phyloP scores from a whole-genome alignment of 108 stramenopile genomes.

The Discostella pseudostelligera region DNA sequence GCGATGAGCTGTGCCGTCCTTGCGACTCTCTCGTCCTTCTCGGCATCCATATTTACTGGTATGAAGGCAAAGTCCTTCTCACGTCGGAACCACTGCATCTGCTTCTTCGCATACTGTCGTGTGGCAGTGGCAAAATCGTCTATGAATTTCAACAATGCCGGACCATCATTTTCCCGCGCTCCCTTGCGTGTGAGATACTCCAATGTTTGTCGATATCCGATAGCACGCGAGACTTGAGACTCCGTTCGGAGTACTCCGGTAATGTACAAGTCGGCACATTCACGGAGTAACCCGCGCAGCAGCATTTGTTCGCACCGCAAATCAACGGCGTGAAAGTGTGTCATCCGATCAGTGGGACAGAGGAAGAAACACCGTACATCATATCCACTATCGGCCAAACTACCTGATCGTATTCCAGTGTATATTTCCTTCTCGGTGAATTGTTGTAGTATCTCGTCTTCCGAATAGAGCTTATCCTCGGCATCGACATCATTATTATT shows the following conservation, averaged over 20 bases:
- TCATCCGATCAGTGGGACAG: conserved; percentile 87
- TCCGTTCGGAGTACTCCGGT: conserved; percentile 71
- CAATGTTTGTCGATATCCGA: conserved; percentile 95
- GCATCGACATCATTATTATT: conserved; percentile 1
- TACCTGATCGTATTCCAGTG: conserved; percentile 69
- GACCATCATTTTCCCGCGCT: conserved; percentile 44
- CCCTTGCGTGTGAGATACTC: conserved; percentile 72
- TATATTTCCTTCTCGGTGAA: conserved; percentile 58
- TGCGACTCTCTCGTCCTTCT: conserved; percentile 50
- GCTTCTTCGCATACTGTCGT: conserved; percentile 90
- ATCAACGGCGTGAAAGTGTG: conserved; percentile 83
- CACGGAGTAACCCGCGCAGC: conserved; percentile 72
- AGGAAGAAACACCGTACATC: conserved; percentile 97
- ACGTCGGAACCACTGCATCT: conserved; percentile 95
- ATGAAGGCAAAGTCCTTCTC: conserved; percentile 80
- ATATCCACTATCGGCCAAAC: conserved; percentile 59
- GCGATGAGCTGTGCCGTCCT: conserved; percentile 48
- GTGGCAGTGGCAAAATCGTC: conserved; percentile 87
- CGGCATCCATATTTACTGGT: conserved; percentile 52
- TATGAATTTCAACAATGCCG: conserved; percentile 68
- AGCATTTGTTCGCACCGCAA: conserved; percentile 92
- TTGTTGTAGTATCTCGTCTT: conserved; percentile 27
- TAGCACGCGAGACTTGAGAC: conserved; percentile 77
- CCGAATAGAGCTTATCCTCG: conserved; percentile 9
- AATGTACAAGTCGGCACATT: conserved; percentile 70